These are phyloP conservation scores for Rhazya stricta DNA, from an alignment of 257 asterid species.

Conservation along the genomic window DNA sequence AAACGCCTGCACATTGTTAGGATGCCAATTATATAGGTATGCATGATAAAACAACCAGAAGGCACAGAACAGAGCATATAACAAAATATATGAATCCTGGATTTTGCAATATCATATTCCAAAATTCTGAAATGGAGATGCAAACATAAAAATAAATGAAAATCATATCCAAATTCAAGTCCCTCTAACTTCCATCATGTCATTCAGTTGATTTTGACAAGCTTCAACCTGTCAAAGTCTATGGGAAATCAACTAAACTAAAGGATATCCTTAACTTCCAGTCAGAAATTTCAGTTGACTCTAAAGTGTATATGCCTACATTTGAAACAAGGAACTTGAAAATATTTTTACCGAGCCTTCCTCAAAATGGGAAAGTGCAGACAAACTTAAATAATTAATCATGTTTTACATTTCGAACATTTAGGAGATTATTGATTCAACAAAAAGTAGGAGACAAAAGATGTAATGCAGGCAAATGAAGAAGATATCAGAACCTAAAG, in stretches of 20 bases:
- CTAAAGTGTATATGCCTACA: not conserved
- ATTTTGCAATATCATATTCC: not conserved
- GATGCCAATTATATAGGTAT: conserved; percentile 17
- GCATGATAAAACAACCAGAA: not conserved
- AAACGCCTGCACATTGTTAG: conserved; percentile 48
- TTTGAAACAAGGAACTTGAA: not conserved
- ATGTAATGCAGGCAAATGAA: not conserved
- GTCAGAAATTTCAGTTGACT: not conserved
- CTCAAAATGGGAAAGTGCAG: not conserved
- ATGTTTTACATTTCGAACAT: not conserved
- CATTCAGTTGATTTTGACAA: not conserved
- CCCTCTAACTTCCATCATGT: not conserved
- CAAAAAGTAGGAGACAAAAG: not conserved
- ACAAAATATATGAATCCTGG: not conserved
- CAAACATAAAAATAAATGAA: not conserved
- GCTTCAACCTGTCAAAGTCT: not conserved
- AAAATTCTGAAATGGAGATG: not conserved
- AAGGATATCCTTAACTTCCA: not conserved
- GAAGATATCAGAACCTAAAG: not conserved
- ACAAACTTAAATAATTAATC: not conserved
- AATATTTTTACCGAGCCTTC: not conserved
- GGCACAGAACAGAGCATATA: not conserved
- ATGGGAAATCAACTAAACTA: not conserved
- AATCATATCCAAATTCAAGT: not conserved
- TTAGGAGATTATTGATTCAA: not conserved